Evolutionary conservation across 352 stramenopile species (phyloP), one percentile per base, ranked within the genome.

Genomic region (Phytophthora multivora): DNA sequence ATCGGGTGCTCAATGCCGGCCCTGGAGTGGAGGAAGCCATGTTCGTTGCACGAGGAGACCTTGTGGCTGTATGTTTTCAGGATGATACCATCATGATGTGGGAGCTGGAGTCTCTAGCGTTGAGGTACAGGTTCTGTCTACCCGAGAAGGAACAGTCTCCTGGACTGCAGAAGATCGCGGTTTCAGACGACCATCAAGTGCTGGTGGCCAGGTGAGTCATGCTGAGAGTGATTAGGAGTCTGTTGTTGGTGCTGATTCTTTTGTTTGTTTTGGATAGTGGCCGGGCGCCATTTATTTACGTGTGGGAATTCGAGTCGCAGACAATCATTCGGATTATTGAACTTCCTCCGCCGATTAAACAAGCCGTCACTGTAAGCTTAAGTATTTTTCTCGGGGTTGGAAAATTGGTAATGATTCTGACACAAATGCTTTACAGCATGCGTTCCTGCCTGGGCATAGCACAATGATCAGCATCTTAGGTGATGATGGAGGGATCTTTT

Each of bases 31-130:
- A 89, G 40, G 66, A 82, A 31, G 82, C 82, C 1, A 74, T 61
- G n/a, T 93, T 93, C 40, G 79, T 91, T 19, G 13, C 67, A 0
- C 57, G 60, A 48, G 81, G 77, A 16, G 68, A 92, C 11, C 68
- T 95, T 10, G 85, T 95, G 19, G 84, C 83, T 1, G 84, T 93
- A 2, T 93, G 77, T 49, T 95, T 93, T 55, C 78, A 90, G 31
- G 87, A 95, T 43, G 77, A 91, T 50, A 87, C 83, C 10, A 88
- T 93, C 56, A 89, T 95, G 80, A 92, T 95, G 83, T 93, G 84
- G 87, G 83, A 93, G 50, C 71, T 93, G 4, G 83, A 88, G 42
- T 76, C 83, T 10, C 73, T 93, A 0, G 79, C 83, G 11, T 45
- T 95, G n/a, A 78, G 75, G 11, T 92, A 90, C 51, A 73, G 81